Base-by-base conservation (phyloP, 805 yeast genomes). In the Yarrowia deformans region DNA sequence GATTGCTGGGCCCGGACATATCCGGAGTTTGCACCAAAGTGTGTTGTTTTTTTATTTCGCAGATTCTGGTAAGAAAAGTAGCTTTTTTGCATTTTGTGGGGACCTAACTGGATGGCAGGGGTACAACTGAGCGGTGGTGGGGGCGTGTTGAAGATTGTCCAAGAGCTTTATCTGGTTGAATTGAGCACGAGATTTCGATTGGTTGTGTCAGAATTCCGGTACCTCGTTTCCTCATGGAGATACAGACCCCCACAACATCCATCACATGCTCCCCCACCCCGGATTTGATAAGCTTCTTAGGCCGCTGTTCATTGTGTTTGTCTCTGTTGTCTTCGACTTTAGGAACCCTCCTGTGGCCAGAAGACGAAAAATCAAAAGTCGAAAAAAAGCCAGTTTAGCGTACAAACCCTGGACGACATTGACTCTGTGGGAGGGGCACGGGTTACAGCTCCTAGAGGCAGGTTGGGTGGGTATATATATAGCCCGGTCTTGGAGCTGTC, bases 221-320 rank as follows among this genome's bases (percentile, higher is more conserved):
- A n/a, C n/a, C n/a, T n/a, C n/a, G n/a, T n/a, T 23, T 23, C 4
- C 29, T n/a, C 19, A 14, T 7, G 43, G 9, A 29, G 39, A 1
- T 42, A 2, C 29, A 19, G 1, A 2, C 16, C 13, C 9, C 7
- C 18, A 12, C 48, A 9, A 3, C 34, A 42, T 7, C 40, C 49
- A 39, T 60, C 66, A 60, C 66, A 60, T 60, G 66, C 66, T 60
- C 66, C 66, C 66, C 66, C 50, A 42, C 50, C 52, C 63, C 48
- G 63, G 48, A 40, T 45, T 45, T 58, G 49, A 56, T 55, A 39
- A 55, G 19, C 46, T 55, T 6, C 5, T 7, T 10, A n/a, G n/a
- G n/a, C 39, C 29, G 29, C 4, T 2, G 29, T 23, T 23, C 29
- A 23, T 19, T 48, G 29, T 29, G 35, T 29, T 23, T 23, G 29